These are phyloP conservation scores for Orbilia quercus DNA, from an alignment of 2,329 filamentous ascomycete species.

Conservation along the genomic window DNA sequence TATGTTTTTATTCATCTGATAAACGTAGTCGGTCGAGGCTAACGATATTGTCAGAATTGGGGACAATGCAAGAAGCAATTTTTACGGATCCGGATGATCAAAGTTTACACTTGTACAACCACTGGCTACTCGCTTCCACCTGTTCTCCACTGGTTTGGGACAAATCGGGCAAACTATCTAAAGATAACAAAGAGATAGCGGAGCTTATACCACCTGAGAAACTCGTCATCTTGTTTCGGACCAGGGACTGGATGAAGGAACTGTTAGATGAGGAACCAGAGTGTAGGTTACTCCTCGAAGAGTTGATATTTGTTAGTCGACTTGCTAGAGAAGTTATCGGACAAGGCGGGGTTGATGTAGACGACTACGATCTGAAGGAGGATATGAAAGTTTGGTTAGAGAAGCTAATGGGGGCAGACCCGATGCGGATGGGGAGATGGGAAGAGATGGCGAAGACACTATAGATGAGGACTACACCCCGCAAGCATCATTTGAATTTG, in stretches of 20 bases:
- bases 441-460: constrained; percentile 26
- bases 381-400: constrained; percentile 34
- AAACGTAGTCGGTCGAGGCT: no score
- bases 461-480: constrained; percentile 11
- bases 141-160: constrained; percentile 68
- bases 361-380: background rate
- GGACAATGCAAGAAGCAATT: constrained; percentile 78
- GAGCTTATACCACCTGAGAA: constrained; percentile 71
- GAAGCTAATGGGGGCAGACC: constrained; percentile 42
- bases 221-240: constrained; percentile 73
- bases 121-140: constrained; percentile 75
- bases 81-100: constrained; percentile 94
- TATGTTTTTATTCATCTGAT: constrained; percentile 62
- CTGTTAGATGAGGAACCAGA: constrained; percentile 67
- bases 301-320: constrained; percentile 37
- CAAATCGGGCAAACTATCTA: no score
- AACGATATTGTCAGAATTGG: constrained; percentile 70
- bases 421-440: constrained; percentile 48
- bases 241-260: constrained; percentile 79
- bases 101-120: constrained; percentile 96
- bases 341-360: background rate
- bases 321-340: constrained; percentile 9
- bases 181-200: constrained; percentile 61
- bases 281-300: constrained; percentile 44
- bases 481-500: background rate